Base-by-base conservation (phyloP, 768 basidiomycete genomes). In the Sistotremastrum niveocremeum region DNA sequence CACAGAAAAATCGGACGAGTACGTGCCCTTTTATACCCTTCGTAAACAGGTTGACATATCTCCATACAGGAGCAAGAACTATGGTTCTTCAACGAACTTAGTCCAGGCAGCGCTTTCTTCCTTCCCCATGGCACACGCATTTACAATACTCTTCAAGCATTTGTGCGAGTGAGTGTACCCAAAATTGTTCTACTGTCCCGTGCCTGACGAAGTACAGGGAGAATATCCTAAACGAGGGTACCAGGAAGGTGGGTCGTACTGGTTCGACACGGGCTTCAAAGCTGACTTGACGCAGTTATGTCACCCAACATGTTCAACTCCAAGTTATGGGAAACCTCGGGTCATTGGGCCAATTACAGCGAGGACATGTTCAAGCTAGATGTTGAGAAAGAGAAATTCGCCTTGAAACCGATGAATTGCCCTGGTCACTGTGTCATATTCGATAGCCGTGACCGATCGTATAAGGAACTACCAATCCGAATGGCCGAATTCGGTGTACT, bases 401-500 rank as follows among this genome's bases (percentile, higher is more conserved):
- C 75, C 0, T 72, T 98, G 49, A 95, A 98, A 66, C 95, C 95
- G 12, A 99, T 99, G 95, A 99, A 99, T 64, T 98, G 95, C 68
- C 95, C 87, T 0, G 93, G 93, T 4, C 95, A 98, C 61, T 91
- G 87, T 62, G 63, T 98, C 42, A 87, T 99, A 54, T 99, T 98
- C 58, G 94, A 90, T 64, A 84, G 86, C 29, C 74, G 87, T 48
- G 93, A 95, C 62, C 79, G 95, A 51, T 83, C 79, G 50, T 97
- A 98, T 68, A 85, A 81, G 60, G 95, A 99, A 62, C 73, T 98
- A 9, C 95, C 95, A 6, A 81, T 99, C 53, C 81, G 95, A 30
- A 90, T 97, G 84, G 94, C 94, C 4, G 95, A 99, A 60, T 99
- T 99, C 57, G 95, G 95, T 53, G 88, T 98, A 53, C 73, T 98